Percentiles rank a stretch among this genome's conserved stretches.
Conservation (phyloP, 176 grass and related monocot species). For the Oryza officinalis region DNA sequence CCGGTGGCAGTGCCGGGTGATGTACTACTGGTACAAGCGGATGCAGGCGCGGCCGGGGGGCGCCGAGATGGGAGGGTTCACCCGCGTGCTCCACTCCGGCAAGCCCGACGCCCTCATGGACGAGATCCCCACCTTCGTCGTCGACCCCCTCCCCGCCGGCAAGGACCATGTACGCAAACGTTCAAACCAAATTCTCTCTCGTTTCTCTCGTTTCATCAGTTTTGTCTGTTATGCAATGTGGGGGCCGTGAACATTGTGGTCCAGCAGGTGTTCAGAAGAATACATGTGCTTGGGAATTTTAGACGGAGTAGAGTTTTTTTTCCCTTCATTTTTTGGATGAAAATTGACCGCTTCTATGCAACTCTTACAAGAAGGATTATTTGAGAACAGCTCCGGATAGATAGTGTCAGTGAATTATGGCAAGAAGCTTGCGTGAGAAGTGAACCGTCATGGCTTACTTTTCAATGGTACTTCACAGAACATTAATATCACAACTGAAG, state of each 20-base stretch:
- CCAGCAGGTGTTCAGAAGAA: neutral
- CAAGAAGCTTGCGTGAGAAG: neutral
- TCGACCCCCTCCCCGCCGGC: conserved; percentile 68
- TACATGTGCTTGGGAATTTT: neutral
- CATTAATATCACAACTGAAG: neutral
- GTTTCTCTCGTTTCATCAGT: neutral
- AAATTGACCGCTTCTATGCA: conserved; percentile 5
- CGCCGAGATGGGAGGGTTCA: conserved; percentile 91
- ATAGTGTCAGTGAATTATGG: neutral
- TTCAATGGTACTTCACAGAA: neutral
- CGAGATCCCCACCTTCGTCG: conserved; percentile 94
- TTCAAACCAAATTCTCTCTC: neutral
- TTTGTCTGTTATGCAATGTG: conserved; percentile 14
- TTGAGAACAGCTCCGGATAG: neutral
- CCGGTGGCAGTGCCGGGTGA: conserved; percentile 81
- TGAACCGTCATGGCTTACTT: neutral
- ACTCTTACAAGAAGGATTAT: neutral
- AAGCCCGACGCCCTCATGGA: conserved; percentile 69
- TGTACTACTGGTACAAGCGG: conserved; percentile 95
- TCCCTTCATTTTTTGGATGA: neutral
- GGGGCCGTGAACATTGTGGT: conserved; percentile 14
- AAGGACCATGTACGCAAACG: conserved; percentile 57
- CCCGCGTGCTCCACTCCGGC: conserved; percentile 80
- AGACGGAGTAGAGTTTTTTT: neutral
- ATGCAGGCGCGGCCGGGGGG: conserved; percentile 47